These are phyloP conservation scores for Rhodomyrtus tomentosa DNA, from an alignment of 345 rosid species.

Conservation along the genomic window DNA sequence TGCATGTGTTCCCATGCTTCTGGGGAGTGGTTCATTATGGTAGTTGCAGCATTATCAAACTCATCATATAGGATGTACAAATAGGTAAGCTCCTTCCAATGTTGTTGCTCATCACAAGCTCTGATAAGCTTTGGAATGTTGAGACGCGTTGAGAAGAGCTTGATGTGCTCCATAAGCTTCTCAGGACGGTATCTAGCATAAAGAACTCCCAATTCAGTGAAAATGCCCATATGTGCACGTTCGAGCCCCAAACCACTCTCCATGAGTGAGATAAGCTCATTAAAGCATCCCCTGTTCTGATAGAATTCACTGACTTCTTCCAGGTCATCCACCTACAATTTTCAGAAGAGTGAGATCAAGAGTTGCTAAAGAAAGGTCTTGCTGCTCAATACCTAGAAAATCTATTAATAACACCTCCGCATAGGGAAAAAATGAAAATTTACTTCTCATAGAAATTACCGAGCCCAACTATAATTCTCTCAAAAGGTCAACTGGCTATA, in stretches of 20 bases:
- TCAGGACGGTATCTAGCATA: conserved; percentile 95
- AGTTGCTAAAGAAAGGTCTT: not conserved
- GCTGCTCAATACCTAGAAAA: not conserved
- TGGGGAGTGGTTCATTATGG: conserved; percentile 98
- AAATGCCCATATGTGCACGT: conserved; percentile 99
- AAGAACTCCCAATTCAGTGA: conserved; percentile 94
- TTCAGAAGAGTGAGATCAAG: not conserved
- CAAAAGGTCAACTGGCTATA: not conserved
- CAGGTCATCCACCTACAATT: conserved; percentile 84
- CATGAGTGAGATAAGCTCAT: conserved; percentile 93
- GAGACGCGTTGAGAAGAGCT: conserved; percentile 91
- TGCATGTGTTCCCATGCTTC: conserved; percentile 99
- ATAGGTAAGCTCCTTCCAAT: conserved; percentile 92
- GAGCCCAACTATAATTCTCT: not conserved
- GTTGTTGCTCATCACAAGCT: conserved; percentile 98
- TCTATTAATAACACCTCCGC: not conserved
- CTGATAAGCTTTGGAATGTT: conserved; percentile 95
- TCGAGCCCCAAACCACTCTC: conserved; percentile 98
- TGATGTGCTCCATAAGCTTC: conserved; percentile 98
- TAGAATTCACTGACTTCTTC: conserved; percentile 96
- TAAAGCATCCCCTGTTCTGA: conserved; percentile 97
- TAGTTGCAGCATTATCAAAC: conserved; percentile 97
- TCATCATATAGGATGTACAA: conserved; percentile 88
- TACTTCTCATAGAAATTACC: not conserved
- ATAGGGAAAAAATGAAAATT: not conserved